Evolutionary conservation across 441 rosid genomes (phyloP).

Genomic region (Flueggea neowawraea): DNA sequence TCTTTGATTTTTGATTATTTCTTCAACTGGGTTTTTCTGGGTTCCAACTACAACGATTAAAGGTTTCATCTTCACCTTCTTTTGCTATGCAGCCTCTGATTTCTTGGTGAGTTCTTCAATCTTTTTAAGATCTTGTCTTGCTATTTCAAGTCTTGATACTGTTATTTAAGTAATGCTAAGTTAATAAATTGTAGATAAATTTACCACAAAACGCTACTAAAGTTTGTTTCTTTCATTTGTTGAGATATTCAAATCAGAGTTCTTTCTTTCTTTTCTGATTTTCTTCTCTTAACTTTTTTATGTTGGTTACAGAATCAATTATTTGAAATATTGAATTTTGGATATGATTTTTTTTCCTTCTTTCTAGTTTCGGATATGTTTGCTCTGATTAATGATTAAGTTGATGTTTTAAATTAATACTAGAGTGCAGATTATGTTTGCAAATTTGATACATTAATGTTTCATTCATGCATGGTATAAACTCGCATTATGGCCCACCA

Average conservation of each 20-base stretch:
- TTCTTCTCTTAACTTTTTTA: background rate
- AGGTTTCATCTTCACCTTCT: slow-evolving; percentile 19
- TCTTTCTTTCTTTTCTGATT: background rate
- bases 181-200: background rate
- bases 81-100: slow-evolving; percentile 38
- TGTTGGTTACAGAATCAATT: background rate
- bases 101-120: slow-evolving; percentile 38
- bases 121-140: background rate
- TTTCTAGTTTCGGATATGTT: background rate
- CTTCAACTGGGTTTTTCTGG: slow-evolving; percentile 25
- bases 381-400: slow-evolving; percentile 7
- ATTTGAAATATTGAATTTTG: background rate
- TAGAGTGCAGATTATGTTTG: slow-evolving; percentile 13
- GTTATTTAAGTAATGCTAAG: background rate
- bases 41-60: slow-evolving; percentile 13
- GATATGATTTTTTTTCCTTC: no score
- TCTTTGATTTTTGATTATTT: slow-evolving; percentile 29
- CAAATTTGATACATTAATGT: slow-evolving; percentile 20
- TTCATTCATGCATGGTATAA: slow-evolving; percentile 34
- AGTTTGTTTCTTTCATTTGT: slow-evolving; percentile 2
- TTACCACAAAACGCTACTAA: background rate
- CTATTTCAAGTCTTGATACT: background rate
- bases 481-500: slow-evolving; percentile 28
- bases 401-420: slow-evolving; percentile 9
- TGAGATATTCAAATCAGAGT: background rate